Percentiles rank a stretch among this genome's conserved stretches.
Evolutionary conservation across 441 rosid species (phyloP).

Genomic region (Mallotus japonicus): DNA sequence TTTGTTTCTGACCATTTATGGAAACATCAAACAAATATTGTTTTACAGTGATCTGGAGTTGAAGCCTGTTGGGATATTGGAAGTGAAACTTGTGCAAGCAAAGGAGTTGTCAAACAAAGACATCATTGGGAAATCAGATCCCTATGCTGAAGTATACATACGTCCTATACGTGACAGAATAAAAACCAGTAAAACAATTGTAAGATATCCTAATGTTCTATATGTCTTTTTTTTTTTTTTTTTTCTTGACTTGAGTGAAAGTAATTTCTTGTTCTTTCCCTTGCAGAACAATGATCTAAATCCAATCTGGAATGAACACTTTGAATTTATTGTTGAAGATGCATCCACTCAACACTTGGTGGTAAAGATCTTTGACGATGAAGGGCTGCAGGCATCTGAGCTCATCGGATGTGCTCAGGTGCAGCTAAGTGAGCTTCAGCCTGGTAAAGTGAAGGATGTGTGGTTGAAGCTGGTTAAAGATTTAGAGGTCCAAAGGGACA

Average conservation of each 20-base stretch:
- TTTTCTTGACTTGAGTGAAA: slow-evolving; percentile 7
- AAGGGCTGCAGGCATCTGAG: slow-evolving; percentile 85
- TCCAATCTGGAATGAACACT: slow-evolving; percentile 96
- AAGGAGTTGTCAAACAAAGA: slow-evolving; percentile 87
- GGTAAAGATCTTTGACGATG: slow-evolving; percentile 76
- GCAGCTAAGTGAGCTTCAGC: slow-evolving; percentile 56
- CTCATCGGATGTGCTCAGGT: slow-evolving; percentile 79
- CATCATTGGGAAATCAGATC: slow-evolving; percentile 93
- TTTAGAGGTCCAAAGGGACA: slow-evolving; percentile 85
- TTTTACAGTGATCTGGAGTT: slow-evolving; percentile 72
- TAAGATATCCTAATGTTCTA: slow-evolving; percentile 28
- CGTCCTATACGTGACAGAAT: slow-evolving; percentile 77
- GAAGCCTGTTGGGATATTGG: slow-evolving; percentile 86
- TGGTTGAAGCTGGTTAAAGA: slow-evolving; percentile 93
- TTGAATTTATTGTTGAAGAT: slow-evolving; percentile 83
- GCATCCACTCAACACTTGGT: slow-evolving; percentile 74
- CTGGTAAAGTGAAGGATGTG: slow-evolving; percentile 85
- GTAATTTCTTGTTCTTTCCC: slow-evolving; percentile 7
- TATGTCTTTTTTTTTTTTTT: neutral
- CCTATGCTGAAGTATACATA: slow-evolving; percentile 66
- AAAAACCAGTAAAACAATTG: slow-evolving; percentile 80
- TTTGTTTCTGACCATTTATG: neutral
- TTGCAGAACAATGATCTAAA: slow-evolving; percentile 74
- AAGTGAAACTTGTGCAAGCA: slow-evolving; percentile 97
- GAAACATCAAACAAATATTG: slow-evolving; percentile 2